These are phyloP conservation scores for Trametes hirsuta DNA, from an alignment of 1,284 basidiomycete genomes.

Conservation along the genomic window DNA sequence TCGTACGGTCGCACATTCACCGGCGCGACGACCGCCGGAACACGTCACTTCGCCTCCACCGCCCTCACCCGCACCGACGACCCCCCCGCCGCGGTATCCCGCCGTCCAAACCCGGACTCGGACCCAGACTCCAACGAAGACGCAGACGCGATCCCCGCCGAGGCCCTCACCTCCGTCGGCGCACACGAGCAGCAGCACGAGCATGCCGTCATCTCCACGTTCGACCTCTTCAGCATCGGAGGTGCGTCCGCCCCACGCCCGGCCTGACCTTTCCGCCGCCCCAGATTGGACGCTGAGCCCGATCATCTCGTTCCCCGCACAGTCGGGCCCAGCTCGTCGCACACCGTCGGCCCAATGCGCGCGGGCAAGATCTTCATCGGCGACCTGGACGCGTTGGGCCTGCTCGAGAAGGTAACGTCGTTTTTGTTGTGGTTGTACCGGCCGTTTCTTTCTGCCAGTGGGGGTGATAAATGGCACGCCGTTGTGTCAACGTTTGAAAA, in stretches of 20 bases:
- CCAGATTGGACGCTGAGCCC: constrained; percentile 12
- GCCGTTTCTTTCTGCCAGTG: no score
- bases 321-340: constrained; percentile 65
- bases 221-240: constrained; percentile 94
- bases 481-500: constrained; percentile 12
- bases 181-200: constrained; percentile 49
- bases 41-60: constrained; percentile 6
- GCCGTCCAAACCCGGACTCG: not conserved
- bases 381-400: constrained; percentile 71
- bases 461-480: not conserved
- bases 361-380: constrained; percentile 87
- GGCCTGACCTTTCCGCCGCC: constrained; percentile 1
- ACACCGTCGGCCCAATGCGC: constrained; percentile 91
- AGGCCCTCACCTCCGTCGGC: constrained; percentile 26
- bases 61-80: constrained; percentile 6
- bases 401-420: constrained; percentile 63
- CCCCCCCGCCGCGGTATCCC: not conserved
- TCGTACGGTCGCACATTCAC: not conserved
- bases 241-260: constrained; percentile 44
- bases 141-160: constrained; percentile 25
- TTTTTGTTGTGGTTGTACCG: no score
- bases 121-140: not conserved
- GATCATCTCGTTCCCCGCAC: not conserved
- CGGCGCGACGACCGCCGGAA: not conserved
- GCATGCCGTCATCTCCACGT: constrained; percentile 92